Evolutionary conservation across 164 flowering plant genomes (phyloP).

Genomic region (Vitis riparia): DNA sequence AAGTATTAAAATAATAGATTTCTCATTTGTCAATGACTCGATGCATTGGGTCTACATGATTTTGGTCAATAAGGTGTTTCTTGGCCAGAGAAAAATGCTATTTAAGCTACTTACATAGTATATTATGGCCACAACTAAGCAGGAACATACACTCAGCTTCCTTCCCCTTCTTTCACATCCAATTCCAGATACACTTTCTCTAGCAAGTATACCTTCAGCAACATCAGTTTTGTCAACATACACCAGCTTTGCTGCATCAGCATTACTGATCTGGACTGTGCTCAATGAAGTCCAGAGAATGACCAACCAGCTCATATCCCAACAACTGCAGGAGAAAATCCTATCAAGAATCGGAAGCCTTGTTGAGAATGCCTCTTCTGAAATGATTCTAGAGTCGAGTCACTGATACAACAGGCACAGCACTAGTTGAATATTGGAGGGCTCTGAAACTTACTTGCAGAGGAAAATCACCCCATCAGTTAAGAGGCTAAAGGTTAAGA

Average conservation of each 20-base stretch:
- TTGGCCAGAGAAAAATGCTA: no score
- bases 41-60: no score
- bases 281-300: constrained; percentile 11
- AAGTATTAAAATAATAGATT: no score
- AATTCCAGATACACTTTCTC: no score
- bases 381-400: neutral
- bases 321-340: constrained; percentile 7
- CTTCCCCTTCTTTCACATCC: no score
- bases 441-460: constrained; percentile 7
- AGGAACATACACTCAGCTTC: no score
- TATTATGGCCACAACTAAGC: no score
- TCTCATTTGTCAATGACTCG: no score
- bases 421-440: constrained; percentile 8
- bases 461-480: neutral
- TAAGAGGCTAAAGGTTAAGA: constrained; percentile 2
- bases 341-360: constrained; percentile 8
- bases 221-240: constrained; percentile 18
- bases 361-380: constrained; percentile 3
- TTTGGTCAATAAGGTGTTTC: no score
- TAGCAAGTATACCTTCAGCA: constrained; percentile 10
- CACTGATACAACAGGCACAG: constrained; percentile 1
- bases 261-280: constrained; percentile 11
- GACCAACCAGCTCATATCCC: constrained; percentile 14
- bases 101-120: no score
- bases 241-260: constrained; percentile 17